Conservation (phyloP, 176 grass and related monocot genomes). For the Cocos nucifera region DNA sequence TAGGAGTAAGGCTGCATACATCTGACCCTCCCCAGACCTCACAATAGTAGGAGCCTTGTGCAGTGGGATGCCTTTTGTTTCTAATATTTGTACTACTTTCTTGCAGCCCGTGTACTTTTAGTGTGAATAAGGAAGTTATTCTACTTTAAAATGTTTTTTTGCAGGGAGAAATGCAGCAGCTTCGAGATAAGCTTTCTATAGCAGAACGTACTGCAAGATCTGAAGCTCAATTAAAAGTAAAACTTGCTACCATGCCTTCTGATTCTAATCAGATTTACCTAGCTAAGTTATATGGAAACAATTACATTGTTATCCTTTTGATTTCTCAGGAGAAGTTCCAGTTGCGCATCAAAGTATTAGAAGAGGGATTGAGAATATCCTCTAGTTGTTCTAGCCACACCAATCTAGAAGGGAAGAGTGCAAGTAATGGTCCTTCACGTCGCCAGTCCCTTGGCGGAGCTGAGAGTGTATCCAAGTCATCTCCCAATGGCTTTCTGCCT, state of each 20-base stretch:
- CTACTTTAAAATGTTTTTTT: conserved; percentile 1
- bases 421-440: conserved; percentile 46
- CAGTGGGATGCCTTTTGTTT: too few species aligned
- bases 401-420: conserved; percentile 47
- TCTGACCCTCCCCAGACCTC: too few species aligned
- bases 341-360: conserved; percentile 74
- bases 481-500: conserved; percentile 30
- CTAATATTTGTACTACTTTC: too few species aligned
- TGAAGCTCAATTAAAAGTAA: conserved; percentile 89
- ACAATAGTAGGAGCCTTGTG: too few species aligned
- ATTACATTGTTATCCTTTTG: neutral
- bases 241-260: neutral
- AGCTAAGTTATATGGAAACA: neutral
- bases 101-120: too few species aligned
- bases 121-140: neutral
- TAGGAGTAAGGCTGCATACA: too few species aligned
- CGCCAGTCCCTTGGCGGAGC: conserved; percentile 65
- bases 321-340: conserved; percentile 74
- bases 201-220: conserved; percentile 68
- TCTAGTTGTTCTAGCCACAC: conserved; percentile 48
- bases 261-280: too few species aligned
- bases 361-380: conserved; percentile 67
- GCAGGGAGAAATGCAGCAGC: conserved; percentile 96
- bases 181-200: conserved; percentile 86
- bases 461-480: conserved; percentile 60